Evolutionary conservation across 306 rosid species (phyloP).

Genomic region (Ochetophila trinervis): DNA sequence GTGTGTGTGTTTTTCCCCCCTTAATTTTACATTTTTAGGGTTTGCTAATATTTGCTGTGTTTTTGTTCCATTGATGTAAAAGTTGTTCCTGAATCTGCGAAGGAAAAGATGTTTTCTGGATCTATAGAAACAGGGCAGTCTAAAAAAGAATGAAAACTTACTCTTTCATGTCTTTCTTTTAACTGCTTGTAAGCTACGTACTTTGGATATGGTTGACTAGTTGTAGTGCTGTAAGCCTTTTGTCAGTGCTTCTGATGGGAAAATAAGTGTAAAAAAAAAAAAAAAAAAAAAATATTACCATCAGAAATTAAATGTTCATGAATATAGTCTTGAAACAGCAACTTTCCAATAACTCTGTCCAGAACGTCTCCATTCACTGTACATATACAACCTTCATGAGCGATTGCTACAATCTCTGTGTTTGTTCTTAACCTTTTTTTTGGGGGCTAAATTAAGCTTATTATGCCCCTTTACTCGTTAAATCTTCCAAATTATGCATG

Average conservation of each 20-base stretch:
- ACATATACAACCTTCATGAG: too few species aligned
- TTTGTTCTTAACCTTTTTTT: too few species aligned
- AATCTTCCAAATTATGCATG: background rate
- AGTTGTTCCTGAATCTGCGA: conserved; percentile 37
- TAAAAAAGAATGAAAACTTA: conserved; percentile 29
- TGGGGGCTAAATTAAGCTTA: too few species aligned
- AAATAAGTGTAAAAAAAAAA: conserved; percentile 13
- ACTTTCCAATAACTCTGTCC: background rate
- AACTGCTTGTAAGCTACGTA: conserved; percentile 37
- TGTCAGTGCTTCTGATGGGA: conserved; percentile 32
- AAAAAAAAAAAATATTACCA: conserved; percentile 5
- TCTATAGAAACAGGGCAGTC: conserved; percentile 21
- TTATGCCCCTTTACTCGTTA: too few species aligned
- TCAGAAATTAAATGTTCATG: conserved; percentile 40
- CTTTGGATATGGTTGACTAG: conserved; percentile 19
- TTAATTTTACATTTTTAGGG: conserved; percentile 27
- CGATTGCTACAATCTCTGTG: too few species aligned
- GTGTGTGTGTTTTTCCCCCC: conserved; percentile 17
- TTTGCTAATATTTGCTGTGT: conserved; percentile 21
- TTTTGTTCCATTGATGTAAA: conserved; percentile 10
- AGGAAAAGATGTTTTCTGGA: conserved; percentile 34
- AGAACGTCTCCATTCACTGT: too few species aligned
- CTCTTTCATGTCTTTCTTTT: conserved; percentile 6
- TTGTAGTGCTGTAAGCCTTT: conserved; percentile 32
- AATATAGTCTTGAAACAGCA: conserved; percentile 22